Base-by-base conservation (phyloP, 2,329 filamentous ascomycete genomes). In the Botryotinia narcissicola region DNA sequence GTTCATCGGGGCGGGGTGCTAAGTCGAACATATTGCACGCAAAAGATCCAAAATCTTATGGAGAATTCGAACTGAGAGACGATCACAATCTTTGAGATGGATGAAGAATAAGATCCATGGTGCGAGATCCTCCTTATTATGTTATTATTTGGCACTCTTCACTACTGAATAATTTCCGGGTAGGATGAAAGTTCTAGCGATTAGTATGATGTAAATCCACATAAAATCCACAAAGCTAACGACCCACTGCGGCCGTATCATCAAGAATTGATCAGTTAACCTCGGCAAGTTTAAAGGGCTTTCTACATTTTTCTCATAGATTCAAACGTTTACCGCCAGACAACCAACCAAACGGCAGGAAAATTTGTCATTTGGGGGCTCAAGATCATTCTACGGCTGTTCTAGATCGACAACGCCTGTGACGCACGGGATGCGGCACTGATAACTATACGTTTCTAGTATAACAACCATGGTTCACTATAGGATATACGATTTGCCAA, bases 11-110 rank as follows among this genome's bases (percentile, higher is more conserved):
- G 62, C 63, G 59, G n/a, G 67, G 67, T 35, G 60, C 60, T 67
- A 72, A n/a, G n/a, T 72, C 70, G 70, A 72, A 72, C 70, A 72
- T 72, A 9, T 20, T 67, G 42, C 59, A 66, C 69, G 20, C 42
- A 51, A 48, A 63, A 62, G 22, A 37, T 46, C 18, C 18, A 63
- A 48, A 54, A 48, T 51, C 35, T 42, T 10, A 66, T 54, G 25
- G n/a, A 12, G n/a, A 51, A 32, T 44, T n/a, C 25, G 59, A 35
- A 72, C 6, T 35, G n/a, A 35, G 40, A 59, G 40, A 59, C 48
- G 61, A 72, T 67, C 61, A 44, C 70, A 67, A 57, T 44, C 61
- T 72, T 46, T 59, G 44, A 35, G 44, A 66, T 44, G 68, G 54
- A 46, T 44, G 57, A 46, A 37, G 29, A 42, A 46, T 4, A 8